These are phyloP conservation scores for Aspergillus avenaceus DNA, from an alignment of 495 filamentous ascomycete genomes.

Conservation along the genomic window DNA sequence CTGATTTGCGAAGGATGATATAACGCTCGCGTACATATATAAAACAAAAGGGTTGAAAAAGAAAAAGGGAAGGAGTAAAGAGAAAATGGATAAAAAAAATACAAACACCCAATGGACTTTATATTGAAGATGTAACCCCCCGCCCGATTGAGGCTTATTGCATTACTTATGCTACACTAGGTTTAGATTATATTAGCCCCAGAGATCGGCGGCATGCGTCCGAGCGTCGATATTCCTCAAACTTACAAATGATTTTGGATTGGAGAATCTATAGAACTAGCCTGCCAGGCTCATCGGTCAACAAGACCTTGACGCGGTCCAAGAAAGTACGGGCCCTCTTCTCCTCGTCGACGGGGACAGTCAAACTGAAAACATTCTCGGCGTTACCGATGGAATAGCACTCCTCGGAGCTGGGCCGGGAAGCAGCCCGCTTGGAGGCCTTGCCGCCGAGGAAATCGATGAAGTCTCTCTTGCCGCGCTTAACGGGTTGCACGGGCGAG, in stretches of 20 bases:
- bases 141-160: constrained; percentile 4
- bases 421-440: constrained; percentile 26
- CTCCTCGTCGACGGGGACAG: constrained; percentile 72
- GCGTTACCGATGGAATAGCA: constrained; percentile 35
- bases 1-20: neutral
- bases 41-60: no score
- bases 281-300: constrained; percentile 79
- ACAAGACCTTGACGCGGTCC: constrained; percentile 71
- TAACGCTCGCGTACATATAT: constrained; percentile 7
- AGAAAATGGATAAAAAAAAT: neutral
- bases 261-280: constrained; percentile 53
- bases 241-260: constrained; percentile 14
- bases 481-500: constrained; percentile 18
- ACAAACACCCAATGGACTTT: neutral
- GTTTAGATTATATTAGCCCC: constrained; percentile 18
- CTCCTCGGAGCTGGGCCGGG: constrained; percentile 8
- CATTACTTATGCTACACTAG: constrained; percentile 35
- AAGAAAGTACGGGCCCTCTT: constrained; percentile 75
- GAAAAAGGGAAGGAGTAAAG: neutral
- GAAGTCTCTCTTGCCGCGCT: constrained; percentile 51
- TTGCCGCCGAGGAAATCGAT: constrained; percentile 70
- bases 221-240: neutral
- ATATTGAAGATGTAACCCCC: neutral
- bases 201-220: neutral
- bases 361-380: constrained; percentile 77